Evolutionary conservation across 305 asterid genomes (phyloP).

Genomic region (Lippia alba): DNA sequence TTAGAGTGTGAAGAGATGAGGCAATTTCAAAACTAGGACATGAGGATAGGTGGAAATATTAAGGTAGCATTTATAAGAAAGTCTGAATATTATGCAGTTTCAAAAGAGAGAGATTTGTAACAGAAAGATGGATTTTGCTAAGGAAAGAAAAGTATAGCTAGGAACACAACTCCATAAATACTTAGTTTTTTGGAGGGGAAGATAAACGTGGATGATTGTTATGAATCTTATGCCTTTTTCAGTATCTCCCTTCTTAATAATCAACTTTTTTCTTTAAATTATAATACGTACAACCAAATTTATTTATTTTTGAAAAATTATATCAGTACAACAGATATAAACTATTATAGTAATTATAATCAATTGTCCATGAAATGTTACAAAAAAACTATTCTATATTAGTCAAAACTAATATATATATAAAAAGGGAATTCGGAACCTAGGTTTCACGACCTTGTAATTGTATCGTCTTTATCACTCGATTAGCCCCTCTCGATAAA

Average conservation of each 20-base stretch:
- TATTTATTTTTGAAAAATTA: no score
- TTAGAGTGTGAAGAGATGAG: neutral
- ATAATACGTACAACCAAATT: no score
- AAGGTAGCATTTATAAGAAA: slow-evolving; percentile 27
- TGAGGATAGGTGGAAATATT: slow-evolving; percentile 11
- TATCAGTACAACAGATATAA: no score
- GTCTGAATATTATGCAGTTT: neutral
- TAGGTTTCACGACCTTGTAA: no score
- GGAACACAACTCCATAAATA: slow-evolving; percentile 44
- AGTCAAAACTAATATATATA: no score
- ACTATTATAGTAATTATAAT: no score
- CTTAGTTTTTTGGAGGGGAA: slow-evolving; percentile 33
- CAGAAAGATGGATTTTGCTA: slow-evolving; percentile 26
- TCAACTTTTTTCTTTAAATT: no score
- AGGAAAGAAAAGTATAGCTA: slow-evolving; percentile 20
- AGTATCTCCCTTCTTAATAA: neutral
- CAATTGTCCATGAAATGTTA: no score
- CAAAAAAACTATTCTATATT: no score
- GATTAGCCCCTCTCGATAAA: no score
- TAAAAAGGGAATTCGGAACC: no score
- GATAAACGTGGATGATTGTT: slow-evolving; percentile 42
- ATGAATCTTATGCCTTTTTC: slow-evolving; percentile 32
- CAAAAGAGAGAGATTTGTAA: slow-evolving; percentile 1
- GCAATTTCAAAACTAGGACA: slow-evolving; percentile 17
- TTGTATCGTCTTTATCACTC: no score